Conservation (phyloP, 2,329 filamentous ascomycete genomes). For the Cordyceps pruinosa region DNA sequence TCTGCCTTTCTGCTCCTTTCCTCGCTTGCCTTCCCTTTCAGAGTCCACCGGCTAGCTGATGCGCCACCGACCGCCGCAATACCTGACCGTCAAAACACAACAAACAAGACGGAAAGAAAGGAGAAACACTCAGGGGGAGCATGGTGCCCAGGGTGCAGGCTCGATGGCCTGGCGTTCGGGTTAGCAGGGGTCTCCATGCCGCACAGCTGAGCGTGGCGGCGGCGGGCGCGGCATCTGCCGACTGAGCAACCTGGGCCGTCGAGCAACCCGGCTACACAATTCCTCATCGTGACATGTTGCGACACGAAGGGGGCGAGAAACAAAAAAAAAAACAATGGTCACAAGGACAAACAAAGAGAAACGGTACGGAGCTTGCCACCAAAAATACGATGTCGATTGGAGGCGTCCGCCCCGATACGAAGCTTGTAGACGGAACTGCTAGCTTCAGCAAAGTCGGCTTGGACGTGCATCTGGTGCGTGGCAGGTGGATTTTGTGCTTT, state of each 20-base stretch:
- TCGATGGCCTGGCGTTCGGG: background rate
- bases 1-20: no score
- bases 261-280: no score
- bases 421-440: background rate
- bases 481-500: background rate
- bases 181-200: background rate
- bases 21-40: no score
- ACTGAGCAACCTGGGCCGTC: no score
- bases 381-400: background rate
- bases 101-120: background rate
- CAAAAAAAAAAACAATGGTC: background rate
- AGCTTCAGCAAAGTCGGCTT: background rate
- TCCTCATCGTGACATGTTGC: background rate
- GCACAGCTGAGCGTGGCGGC: background rate
- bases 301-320: background rate
- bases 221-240: no score
- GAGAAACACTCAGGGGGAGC: background rate
- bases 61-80: no score
- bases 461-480: background rate
- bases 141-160: no score
- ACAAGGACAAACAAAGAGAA: background rate
- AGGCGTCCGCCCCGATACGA: background rate
- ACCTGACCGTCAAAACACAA: no score
- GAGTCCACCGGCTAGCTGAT: no score
- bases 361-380: background rate